Conservation (phyloP, 768 basidiomycete genomes). For the Leccinellum albellum region DNA sequence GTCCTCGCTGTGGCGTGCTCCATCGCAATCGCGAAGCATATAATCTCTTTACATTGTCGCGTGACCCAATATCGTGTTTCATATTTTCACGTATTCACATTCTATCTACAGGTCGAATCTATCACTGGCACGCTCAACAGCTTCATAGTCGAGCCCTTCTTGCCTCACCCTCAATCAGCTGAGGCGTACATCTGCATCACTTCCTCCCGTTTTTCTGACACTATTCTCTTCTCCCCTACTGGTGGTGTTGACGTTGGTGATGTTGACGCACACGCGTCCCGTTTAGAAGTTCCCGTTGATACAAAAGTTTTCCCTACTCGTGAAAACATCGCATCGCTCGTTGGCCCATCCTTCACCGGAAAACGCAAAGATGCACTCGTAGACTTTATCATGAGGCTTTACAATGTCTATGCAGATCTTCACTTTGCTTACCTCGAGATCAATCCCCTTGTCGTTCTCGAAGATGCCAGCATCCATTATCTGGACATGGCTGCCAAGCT, state of each 20-base stretch:
- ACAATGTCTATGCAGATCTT: conserved; percentile 96
- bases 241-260: conserved; percentile 99
- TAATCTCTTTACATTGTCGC: conserved; percentile 19
- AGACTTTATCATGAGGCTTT: conserved; percentile 92
- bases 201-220: conserved; percentile 90
- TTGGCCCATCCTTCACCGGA: conserved; percentile 71
- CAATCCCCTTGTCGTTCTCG: conserved; percentile 95
- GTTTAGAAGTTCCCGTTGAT: conserved; percentile 75
- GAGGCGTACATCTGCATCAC: conserved; percentile 99
- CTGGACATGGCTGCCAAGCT: conserved; percentile 99
- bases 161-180: conserved; percentile 88
- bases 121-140: conserved; percentile 93
- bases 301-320: conserved; percentile 74
- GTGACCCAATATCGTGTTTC: conserved; percentile 20
- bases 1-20: neutral
- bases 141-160: conserved; percentile 99
- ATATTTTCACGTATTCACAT: conserved; percentile 14
- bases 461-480: conserved; percentile 80
- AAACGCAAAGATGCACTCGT: conserved; percentile 87
- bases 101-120: conserved; percentile 68
- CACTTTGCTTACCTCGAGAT: conserved; percentile 99
- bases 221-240: conserved; percentile 97
- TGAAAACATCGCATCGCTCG: conserved; percentile 72
- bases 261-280: conserved; percentile 95
- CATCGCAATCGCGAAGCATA: conserved; percentile 11